Percentiles rank a stretch among this genome's conserved stretches.
These are phyloP conservation scores for Apophysomyces ossiformis DNA, from an alignment of 371 early-diverging fungal genomes.

Conservation along the genomic window DNA sequence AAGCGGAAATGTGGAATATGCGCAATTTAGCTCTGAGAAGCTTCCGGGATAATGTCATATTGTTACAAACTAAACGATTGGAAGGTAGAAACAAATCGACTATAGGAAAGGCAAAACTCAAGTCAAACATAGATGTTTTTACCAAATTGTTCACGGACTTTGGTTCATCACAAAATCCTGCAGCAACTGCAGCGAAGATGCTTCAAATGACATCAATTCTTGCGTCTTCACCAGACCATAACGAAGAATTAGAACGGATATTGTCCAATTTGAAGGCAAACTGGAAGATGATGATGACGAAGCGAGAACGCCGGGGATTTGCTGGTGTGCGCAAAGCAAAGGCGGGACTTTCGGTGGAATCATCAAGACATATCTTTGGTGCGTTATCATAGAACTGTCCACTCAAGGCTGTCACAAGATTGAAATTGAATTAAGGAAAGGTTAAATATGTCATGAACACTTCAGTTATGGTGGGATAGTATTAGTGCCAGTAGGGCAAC, in stretches of 20 bases:
- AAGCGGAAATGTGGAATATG: slow-evolving; percentile 62
- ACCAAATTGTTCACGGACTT: slow-evolving; percentile 70
- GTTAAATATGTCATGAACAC: no score
- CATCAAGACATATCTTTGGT: slow-evolving; percentile 24
- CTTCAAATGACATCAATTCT: slow-evolving; percentile 79
- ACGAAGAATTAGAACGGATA: slow-evolving; percentile 61
- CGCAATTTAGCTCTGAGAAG: slow-evolving; percentile 69
- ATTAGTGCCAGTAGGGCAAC: no score
- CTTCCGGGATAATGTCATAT: slow-evolving; percentile 74
- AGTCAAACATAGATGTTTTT: slow-evolving; percentile 57
- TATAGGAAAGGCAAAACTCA: background rate
- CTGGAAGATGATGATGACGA: slow-evolving; percentile 68
- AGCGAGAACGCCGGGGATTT: slow-evolving; percentile 65
- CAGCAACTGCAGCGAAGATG: slow-evolving; percentile 75
- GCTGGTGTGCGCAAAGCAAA: slow-evolving; percentile 50
- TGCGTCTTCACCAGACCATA: slow-evolving; percentile 62
- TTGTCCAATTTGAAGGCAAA: slow-evolving; percentile 59
- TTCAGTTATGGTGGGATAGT: no score
- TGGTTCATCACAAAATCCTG: slow-evolving; percentile 69
- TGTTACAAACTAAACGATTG: slow-evolving; percentile 68
- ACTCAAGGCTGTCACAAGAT: background rate
- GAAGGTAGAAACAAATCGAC: slow-evolving; percentile 56
- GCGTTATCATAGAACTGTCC: slow-evolving; percentile 13
- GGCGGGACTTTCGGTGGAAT: slow-evolving; percentile 14
- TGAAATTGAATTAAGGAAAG: background rate